A percentile compares a stretch with the other conserved stretches of the same genome.
phyloP scores from a whole-genome alignment of 208 protist species.

The Leishmania braziliensis region DNA sequence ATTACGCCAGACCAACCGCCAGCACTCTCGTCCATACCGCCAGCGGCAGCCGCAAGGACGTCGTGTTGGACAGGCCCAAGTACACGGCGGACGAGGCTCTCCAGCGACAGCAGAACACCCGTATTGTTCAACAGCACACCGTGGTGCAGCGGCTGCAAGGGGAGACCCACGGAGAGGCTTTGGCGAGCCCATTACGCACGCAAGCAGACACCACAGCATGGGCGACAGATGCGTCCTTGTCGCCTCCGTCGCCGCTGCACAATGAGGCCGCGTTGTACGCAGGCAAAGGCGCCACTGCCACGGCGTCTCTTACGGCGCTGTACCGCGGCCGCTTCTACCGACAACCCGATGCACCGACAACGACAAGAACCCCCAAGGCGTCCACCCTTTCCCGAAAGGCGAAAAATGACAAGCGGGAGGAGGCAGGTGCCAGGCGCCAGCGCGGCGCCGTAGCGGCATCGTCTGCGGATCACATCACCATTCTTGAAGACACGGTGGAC shows the following conservation, averaged over 20 bases:
- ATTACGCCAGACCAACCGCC: constrained; percentile 68
- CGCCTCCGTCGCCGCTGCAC: neutral
- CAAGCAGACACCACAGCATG: neutral
- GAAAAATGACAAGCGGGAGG: constrained; percentile 1
- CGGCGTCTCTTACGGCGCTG: neutral
- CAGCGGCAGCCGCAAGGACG: constrained; percentile 39
- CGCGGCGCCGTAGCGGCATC: neutral
- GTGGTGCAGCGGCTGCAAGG: constrained; percentile 39
- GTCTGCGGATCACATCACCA: neutral
- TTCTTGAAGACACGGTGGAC: neutral
- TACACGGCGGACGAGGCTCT: constrained; percentile 51
- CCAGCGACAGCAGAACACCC: constrained; percentile 43
- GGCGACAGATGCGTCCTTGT: neutral
- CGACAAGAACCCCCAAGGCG: neutral
- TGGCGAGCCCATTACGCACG: neutral
- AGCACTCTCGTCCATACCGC: constrained; percentile 58
- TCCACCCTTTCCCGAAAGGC: neutral
- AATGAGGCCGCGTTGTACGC: neutral
- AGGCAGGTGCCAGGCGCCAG: neutral
- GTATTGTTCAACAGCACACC: constrained; percentile 63
- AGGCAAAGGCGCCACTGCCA: neutral
- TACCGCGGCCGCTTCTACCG: constrained; percentile 21
- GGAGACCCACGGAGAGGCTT: neutral
- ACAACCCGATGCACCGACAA: neutral
- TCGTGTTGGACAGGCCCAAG: constrained; percentile 45